Base-by-base conservation (phyloP, 139 green algal genomes). In the Axilococcus clingmanii region DNA sequence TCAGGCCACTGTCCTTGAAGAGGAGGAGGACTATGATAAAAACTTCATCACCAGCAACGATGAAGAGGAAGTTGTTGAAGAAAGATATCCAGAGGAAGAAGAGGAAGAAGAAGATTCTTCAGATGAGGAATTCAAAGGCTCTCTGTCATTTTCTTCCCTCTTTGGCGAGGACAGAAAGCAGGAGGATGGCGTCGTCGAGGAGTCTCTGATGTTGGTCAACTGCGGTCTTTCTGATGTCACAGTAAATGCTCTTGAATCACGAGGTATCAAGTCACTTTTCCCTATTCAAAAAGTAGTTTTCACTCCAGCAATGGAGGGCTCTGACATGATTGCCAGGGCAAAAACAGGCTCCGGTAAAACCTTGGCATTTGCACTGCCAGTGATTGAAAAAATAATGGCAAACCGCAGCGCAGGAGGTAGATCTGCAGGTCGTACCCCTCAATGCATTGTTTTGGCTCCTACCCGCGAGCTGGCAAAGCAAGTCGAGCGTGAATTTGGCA, bases 341-440 rank as follows among this genome's bases (percentile, higher is more conserved):
- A 81, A 85, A 44, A 99, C 93, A 28, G 93, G 93, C 28, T 91
- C 76, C 11, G 92, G 93, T 46, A 99, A 99, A 74, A 99, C 93
- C 2, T 77, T 99, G 4, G 93, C 89, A 3, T 99, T 99, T 76
- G 79, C 93, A 7, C 73, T 99, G 40, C 93, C 93, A 1, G 79
- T 99, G 19, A 74, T 98, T 14, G 89, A 99, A 72, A 79, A 67
- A 32, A 63, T 95, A 17, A 48, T 95, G 16, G 64, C 78, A 55
- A 76, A 77, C 0, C 25, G 12, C n/a, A 40, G 43, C 24, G 20
- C 12, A 7, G 36, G 24, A 36, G 30, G 35, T 16, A 38, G 28
- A 17, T 8, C 33, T 24, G n/a, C 36, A 17, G 29, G 34, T 2
- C 68, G 84, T 40, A 7, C 65, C 0, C 87, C 91, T 4, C 74